Evolutionary conservation across 495 filamentous ascomycete genomes (phyloP).

Genomic region (Hypoxylon crocopeplum): DNA sequence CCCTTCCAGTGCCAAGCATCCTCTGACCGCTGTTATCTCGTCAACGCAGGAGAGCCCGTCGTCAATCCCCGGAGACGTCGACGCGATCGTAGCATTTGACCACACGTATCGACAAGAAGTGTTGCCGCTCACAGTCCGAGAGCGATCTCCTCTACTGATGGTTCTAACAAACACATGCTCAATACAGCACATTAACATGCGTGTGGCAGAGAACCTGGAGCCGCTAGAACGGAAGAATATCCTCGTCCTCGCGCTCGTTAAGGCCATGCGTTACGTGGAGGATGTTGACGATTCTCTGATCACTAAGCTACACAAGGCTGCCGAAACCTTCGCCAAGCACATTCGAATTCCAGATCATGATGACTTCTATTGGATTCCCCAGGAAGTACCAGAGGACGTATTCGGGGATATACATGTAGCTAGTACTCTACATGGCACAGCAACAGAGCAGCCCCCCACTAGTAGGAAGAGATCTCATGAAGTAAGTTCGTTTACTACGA

Average conservation of each 20-base stretch:
- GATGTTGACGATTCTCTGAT: constrained; percentile 30
- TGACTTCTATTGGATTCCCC: constrained; percentile 45
- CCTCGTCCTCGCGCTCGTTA: constrained; percentile 43
- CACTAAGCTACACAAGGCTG: constrained; percentile 41
- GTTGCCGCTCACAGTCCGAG: constrained; percentile 13
- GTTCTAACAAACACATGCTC: constrained; percentile 46
- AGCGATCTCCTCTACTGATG: constrained; percentile 39
- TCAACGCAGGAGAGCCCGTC: constrained; percentile 27
- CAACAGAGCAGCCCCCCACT: constrained; percentile 8
- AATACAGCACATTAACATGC: constrained; percentile 54
- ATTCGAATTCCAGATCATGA: constrained; percentile 40
- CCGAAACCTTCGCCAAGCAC: constrained; percentile 45
- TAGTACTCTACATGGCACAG: constrained; percentile 16
- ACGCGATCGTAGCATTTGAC: constrained; percentile 53
- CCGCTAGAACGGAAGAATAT: constrained; percentile 49
- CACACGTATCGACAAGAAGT: constrained; percentile 41
- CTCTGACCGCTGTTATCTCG: constrained; percentile 31
- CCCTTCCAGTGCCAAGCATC: constrained; percentile 18
- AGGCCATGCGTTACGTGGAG: constrained; percentile 42
- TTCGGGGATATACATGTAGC: constrained; percentile 43
- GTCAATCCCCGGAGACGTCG: constrained; percentile 29
- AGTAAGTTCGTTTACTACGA: constrained; percentile 36
- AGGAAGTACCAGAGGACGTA: constrained; percentile 43
- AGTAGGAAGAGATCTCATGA: constrained; percentile 46
- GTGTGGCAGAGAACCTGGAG: constrained; percentile 40